phyloP scores from a whole-genome alignment of 1,284 basidiomycete species.

The Coniophora puteana region DNA sequence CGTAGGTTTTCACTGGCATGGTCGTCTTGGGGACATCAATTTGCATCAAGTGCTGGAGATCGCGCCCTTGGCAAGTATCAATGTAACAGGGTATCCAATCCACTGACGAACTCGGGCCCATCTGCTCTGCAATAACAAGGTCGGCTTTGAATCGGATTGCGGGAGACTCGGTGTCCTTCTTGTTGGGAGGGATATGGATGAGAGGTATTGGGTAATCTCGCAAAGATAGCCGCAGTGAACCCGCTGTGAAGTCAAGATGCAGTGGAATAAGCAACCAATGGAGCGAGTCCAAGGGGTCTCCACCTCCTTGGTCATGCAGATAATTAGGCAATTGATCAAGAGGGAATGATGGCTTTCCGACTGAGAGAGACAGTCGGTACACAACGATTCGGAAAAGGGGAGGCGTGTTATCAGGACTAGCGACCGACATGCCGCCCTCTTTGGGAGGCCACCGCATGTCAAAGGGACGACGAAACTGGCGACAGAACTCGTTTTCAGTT shows the following conservation, averaged over 20 bases:
- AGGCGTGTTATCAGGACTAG: conserved; percentile 45
- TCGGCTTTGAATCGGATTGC: conserved; percentile 75
- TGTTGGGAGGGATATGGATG: conserved; percentile 51
- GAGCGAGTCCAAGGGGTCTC: conserved; percentile 66
- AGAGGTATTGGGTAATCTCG: conserved; percentile 83
- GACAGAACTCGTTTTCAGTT: conserved; percentile 29
- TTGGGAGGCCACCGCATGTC: conserved; percentile 26
- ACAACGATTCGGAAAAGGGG: conserved; percentile 77
- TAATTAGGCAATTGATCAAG: conserved; percentile 60
- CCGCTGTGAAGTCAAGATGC: conserved; percentile 71
- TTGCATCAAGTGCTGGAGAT: no score
- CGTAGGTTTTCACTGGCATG: conserved; percentile 95
- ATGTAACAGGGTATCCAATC: conserved; percentile 73
- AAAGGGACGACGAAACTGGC: conserved; percentile 28
- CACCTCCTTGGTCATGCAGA: conserved; percentile 65
- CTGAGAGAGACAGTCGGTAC: conserved; percentile 52
- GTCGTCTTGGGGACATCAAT: conserved; percentile 86
- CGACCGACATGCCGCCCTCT: no score
- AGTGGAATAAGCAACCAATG: conserved; percentile 86
- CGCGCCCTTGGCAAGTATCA: no score
- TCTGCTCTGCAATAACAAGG: conserved; percentile 88
- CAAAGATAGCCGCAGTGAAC: conserved; percentile 59
- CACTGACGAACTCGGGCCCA: conserved; percentile 68
- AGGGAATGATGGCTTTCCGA: conserved; percentile 68
- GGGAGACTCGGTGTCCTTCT: conserved; percentile 28